Evolutionary conservation across 495 filamentous ascomycete species (phyloP), one percentile per base, ranked within the genome.

Genomic region (Xylaria flabelliformis): DNA sequence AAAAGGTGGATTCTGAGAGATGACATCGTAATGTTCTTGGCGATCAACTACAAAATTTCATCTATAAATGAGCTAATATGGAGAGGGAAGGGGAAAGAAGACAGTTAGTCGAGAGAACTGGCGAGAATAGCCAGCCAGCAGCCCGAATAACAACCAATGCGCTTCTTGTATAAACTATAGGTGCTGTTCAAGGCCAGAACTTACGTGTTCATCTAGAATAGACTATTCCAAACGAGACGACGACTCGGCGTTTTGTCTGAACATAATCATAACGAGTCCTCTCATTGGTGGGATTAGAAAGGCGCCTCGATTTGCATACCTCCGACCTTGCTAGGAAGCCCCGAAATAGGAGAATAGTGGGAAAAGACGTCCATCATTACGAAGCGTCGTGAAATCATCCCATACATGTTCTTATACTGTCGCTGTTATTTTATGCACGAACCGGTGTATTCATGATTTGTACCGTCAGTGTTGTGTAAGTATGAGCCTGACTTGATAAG

Each of bases 271-370:
- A 19, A 15, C 32, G 29, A 42, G 50, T 44, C 24, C 13, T 69
- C 41, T 69, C 39, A 69, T 69, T 69, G 67, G 55, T 59, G 67
- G 67, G 48, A 69, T 69, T 36, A 19, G 55, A 62, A 32, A 34
- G 36, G 9, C 39, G 51, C 34, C 42, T 66, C 44, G 44, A 66
- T 7, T 51, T 51, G 24, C 64, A 66, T 66, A 50, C 9, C 29
- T 13, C 64, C 44, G 64, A 29, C 44, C 46, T 66, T 26, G 29
- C 24, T 65, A 19, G 13, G 24, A 50, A 51, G 21, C 3, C 44
- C 64, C 64, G 64, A 42, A 67, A 44, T 42, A n/a, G 48, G 10
- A 39, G 50, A n/a, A 56, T 3, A 3, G 50, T 41, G 32, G 48
- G 53, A 67, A 32, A 24, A 8, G 4, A 19, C 42, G 17, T 36